Base-by-base conservation (phyloP, 305 asterid species). In the Fraxinus sp. region DNA sequence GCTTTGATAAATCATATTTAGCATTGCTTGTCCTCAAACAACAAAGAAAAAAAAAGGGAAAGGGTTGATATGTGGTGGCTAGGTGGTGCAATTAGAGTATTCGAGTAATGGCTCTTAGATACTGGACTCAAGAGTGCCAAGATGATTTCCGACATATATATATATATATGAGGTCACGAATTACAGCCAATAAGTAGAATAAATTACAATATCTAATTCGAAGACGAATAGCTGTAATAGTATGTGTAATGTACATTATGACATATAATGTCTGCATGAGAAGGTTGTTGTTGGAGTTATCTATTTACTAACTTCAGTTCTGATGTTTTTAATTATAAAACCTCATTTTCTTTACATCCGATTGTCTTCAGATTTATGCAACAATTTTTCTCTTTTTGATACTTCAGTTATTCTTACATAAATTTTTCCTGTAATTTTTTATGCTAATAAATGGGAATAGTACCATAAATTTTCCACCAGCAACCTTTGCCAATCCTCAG, bases 171-270 rank as follows among this genome's bases (percentile, higher is more conserved):
- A 30, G 37, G 18, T 32, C 20, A 30, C 18, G 18, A 28, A 70
- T 30, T 70, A 70, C 75, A 70, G 24, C 39, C 75, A 30, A 70
- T 70, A 30, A 70, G 22, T 70, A 70, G 75, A 32, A 72, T 33
- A 72, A 33, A 33, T 72, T 76, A 62, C 46, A 68, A 57, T 52
- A 74, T 32, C 37, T 71, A 55, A 80, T 70, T 36, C 6, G 57
- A 70, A 84, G 11, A 72, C 46, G 14, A 66, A 59, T 76, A 32
- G 46, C 77, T 72, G 66, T 36, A 24, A 52, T 76, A 35, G 62
- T 52, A 78, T 55, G 71, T 72, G 13, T 36, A 26, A 55, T 78
- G 14, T 32, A 73, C 68, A 20, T 32, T 62, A 46, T 77, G 39
- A 36, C 46, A 32, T 57, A n/a, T 41, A 14, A 39, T 1, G 10